These are phyloP conservation scores for Raffaelea deltoideospora DNA, from an alignment of 2,329 filamentous ascomycete genomes.

Conservation along the genomic window DNA sequence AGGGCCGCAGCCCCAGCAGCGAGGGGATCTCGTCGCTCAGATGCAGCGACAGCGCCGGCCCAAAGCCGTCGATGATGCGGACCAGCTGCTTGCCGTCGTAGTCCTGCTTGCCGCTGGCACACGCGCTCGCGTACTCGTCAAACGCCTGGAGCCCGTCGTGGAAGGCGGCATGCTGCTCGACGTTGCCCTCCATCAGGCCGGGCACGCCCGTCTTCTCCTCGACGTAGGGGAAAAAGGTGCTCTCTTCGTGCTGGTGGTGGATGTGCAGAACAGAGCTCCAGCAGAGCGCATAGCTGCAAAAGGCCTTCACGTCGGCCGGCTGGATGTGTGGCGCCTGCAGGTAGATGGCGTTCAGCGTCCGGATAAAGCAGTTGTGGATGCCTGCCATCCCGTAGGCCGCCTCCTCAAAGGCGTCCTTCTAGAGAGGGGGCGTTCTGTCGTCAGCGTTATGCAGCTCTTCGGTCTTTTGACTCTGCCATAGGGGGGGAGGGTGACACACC, in stretches of 20 bases:
- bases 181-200: conserved; percentile 17
- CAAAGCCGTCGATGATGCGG: conserved; percentile 20
- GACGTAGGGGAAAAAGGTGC: conserved; percentile 16
- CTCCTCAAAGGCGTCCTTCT: conserved; percentile 15
- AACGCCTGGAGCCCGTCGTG: conserved; percentile 18
- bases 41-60: conserved; percentile 18
- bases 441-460: no score
- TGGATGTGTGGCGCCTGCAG: conserved; percentile 20
- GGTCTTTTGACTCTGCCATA: no score
- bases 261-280: conserved; percentile 13
- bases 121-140: conserved; percentile 16
- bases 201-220: conserved; percentile 14
- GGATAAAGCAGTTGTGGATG: conserved; percentile 16
- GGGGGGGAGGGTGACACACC: no score
- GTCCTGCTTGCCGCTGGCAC: conserved; percentile 13
- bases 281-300: conserved; percentile 13
- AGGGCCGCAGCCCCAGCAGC: background rate
- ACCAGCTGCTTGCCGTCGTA: conserved; percentile 18
- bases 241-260: conserved; percentile 20
- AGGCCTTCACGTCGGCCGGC: conserved; percentile 17
- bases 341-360: conserved; percentile 15
- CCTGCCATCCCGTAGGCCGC: conserved; percentile 17
- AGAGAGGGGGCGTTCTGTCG: background rate
- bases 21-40: conserved; percentile 21
- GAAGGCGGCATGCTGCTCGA: conserved; percentile 20